Evolutionary conservation across 139 green algal genomes (phyloP).

Genomic region (Bryopsis sp.): DNA sequence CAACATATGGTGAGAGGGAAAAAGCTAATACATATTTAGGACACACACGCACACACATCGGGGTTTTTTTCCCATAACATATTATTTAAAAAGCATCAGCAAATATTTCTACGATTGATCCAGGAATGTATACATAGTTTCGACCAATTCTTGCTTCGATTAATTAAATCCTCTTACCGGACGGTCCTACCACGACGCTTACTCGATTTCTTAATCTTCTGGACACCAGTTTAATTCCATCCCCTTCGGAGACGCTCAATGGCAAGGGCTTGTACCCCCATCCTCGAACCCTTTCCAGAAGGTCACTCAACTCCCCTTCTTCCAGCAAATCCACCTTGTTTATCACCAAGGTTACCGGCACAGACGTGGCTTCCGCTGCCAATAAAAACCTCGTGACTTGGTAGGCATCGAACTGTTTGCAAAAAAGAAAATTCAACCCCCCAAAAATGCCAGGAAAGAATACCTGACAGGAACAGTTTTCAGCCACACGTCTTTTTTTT

Average conservation of each 20-base stretch:
- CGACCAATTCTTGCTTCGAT: too few relatives aligned
- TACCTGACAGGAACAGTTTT: neutral
- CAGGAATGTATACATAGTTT: too few relatives aligned
- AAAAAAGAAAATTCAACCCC: neutral
- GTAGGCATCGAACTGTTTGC: conserved; percentile 53
- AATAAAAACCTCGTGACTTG: conserved; percentile 85
- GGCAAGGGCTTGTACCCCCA: conserved; percentile 79
- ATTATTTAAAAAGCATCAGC: too few relatives aligned
- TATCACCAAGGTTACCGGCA: conserved; percentile 77
- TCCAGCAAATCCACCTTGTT: conserved; percentile 87
- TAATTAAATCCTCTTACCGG: too few relatives aligned
- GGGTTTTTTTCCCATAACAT: too few relatives aligned
- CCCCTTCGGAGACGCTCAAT: conserved; percentile 54
- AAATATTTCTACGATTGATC: too few relatives aligned
- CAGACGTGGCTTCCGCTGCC: conserved; percentile 50
- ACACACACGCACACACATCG: too few relatives aligned
- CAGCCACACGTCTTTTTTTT: too few relatives aligned
- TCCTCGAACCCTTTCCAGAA: conserved; percentile 27
- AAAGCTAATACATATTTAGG: too few relatives aligned
- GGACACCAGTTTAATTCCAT: conserved; percentile 48
- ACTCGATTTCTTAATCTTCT: conserved; percentile 36
- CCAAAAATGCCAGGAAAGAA: neutral
- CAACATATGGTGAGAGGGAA: too few relatives aligned
- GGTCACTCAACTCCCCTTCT: conserved; percentile 14
- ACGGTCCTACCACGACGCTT: conserved; percentile 82